Conservation (phyloP, 2,329 filamentous ascomycete species). For the Trichoderma polysporum region DNA sequence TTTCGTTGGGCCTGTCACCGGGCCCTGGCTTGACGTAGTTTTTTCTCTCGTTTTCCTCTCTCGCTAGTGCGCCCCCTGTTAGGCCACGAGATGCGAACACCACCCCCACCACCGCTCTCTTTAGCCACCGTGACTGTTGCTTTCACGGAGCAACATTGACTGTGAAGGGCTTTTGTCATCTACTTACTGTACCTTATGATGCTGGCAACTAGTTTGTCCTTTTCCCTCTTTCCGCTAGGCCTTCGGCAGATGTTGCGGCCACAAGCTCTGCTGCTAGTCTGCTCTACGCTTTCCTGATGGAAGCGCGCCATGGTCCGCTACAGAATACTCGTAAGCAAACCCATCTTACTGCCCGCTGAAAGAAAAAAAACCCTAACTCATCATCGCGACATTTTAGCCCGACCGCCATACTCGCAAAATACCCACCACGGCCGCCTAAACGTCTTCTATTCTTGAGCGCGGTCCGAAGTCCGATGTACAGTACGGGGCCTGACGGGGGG, state of each 20-base stretch:
- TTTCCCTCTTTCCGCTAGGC: neutral
- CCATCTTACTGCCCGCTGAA: neutral
- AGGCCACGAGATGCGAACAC: conserved; percentile 9
- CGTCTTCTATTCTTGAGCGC: neutral
- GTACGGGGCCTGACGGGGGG: conserved; percentile 4
- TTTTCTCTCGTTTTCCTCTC: neutral
- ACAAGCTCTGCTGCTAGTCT: neutral
- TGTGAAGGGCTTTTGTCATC: neutral
- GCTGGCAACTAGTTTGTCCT: neutral
- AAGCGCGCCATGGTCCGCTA: neutral
- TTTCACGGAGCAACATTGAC: neutral
- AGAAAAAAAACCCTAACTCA: conserved; percentile 2
- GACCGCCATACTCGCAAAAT: conserved; percentile 1
- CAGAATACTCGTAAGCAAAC: neutral
- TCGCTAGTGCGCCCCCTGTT: conserved; percentile 6
- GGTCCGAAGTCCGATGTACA: neutral
- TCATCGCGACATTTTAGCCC: conserved; percentile 17
- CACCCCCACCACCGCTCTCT: neutral
- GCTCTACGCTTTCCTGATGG: neutral
- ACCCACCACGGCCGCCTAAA: conserved; percentile 4
- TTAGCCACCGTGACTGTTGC: neutral
- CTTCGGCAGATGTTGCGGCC: neutral
- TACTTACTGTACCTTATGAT: neutral
- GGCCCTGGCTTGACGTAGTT: neutral
- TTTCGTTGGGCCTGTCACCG: conserved; percentile 4